Evolutionary conservation across 768 basidiomycete genomes (phyloP), one percentile per base, ranked within the genome.

Genomic region (Mycena olivaceomarginata): DNA sequence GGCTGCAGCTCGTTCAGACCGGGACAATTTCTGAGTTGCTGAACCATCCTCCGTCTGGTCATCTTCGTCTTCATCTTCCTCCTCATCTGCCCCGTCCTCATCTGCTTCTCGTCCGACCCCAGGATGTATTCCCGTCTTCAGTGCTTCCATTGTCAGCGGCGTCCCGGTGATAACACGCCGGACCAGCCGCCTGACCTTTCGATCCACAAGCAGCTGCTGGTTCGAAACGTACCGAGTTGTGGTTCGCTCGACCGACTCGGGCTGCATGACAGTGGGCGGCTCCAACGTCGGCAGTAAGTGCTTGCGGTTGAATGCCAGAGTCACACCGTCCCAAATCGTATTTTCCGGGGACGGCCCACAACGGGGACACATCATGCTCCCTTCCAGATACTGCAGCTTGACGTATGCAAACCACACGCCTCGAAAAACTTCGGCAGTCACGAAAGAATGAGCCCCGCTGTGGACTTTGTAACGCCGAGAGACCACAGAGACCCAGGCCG

Each of bases 281-380:
- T 70, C 67, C 37, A 81, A 25, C 0, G 69, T 69, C 1, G 72
- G 65, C 8, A 67, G 71, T 1, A 81, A 39, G 63, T 81, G 80
- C 40, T 81, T 80, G 2, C 48, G 51, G 57, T 73, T 67, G 68
- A 81, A 81, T 0, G 79, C 76, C 8, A 81, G 60, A 0, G 79
- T 80, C 0, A 80, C 77, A 10, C 80, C 78, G 67, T 81, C 80
- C 72, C 78, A 81, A n/a, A 81, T 81, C 0, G 76, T 72, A 62
- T 75, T 74, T 16, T 78, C 63, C 0, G 79, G 80, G 22, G 46
- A 53, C 4, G 76, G 66, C 15, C 77, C 77, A 63, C 79, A 80
- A 0, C 39, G n/a, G 1, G 70, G 60, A 31, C 79, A 80, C 18
- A 10, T 57, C 72, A 76, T 76, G 18, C 69, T 67, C 0, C 53